phyloP scores from a whole-genome alignment of 2,329 filamentous ascomycete species.

The Pseudogymnoascus sp. region DNA sequence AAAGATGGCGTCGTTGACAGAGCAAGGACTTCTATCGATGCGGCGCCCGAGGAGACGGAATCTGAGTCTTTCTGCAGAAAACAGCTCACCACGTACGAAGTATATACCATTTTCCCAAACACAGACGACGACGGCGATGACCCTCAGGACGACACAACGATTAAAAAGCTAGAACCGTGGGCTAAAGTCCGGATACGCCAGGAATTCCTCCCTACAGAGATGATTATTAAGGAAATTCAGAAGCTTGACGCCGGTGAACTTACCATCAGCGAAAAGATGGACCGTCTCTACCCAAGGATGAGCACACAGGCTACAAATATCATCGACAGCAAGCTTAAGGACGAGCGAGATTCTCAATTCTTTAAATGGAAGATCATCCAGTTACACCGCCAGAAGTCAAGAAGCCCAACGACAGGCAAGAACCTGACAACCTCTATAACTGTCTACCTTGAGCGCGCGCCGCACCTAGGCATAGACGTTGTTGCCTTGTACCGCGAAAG shows the following conservation, averaged over 20 bases:
- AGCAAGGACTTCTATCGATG: background rate
- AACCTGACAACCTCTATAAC: conserved; percentile 24
- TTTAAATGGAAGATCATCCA: conserved; percentile 28
- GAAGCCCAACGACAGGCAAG: conserved; percentile 5
- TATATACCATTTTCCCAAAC: conserved; percentile 16
- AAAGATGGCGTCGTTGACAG: no score
- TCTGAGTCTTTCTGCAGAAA: conserved; percentile 21
- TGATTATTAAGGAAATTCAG: conserved; percentile 22
- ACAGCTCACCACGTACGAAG: conserved; percentile 22
- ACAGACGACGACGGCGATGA: background rate
- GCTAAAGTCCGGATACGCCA: conserved; percentile 14
- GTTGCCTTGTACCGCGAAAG: conserved; percentile 16
- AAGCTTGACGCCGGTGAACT: conserved; percentile 19
- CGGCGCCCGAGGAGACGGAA: conserved; percentile 15
- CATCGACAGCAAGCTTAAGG: conserved; percentile 21
- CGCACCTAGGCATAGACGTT: conserved; percentile 16
- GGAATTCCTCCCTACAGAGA: conserved; percentile 22
- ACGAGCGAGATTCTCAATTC: conserved; percentile 18
- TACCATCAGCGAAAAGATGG: conserved; percentile 24
- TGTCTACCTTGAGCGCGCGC: conserved; percentile 22
- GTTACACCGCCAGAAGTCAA: conserved; percentile 17
- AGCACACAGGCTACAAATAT: conserved; percentile 24
- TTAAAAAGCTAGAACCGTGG: conserved; percentile 24
- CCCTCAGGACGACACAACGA: conserved; percentile 14
- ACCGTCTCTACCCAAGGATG: conserved; percentile 18